Evolutionary conservation across 176 grass and related monocot genomes (phyloP), one percentile per base, ranked within the genome.

Genomic region (Musa troglodytarum): DNA sequence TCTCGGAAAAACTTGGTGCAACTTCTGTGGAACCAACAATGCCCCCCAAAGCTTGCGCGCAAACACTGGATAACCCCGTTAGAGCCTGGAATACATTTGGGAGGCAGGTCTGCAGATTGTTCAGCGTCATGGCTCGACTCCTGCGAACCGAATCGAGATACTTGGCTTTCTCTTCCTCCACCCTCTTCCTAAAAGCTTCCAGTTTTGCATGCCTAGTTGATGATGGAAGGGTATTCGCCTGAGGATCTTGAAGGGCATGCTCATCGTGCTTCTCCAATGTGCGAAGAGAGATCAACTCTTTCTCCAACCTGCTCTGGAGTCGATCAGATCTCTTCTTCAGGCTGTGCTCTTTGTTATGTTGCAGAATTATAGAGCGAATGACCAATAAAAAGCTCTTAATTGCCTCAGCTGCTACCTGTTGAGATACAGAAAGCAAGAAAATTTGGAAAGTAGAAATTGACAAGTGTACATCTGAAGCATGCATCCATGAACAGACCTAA

Each of bases 61-160:
- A 99, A 5, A 83, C 71, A 66, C 79, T 74, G 11, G 90, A 83
- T 74, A 99, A 99, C 54, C 86, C 81, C 67, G 80, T 92, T 77
- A 99, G 84, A 78, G 86, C 81, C 75, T 99, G 88, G 77, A 99
- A 99, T 75, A 99, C 81, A 50, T 99, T 99, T 0, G 91, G 96
- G 21, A 99, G 92, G 83, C 96, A 84, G 3, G 71, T 95, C 64
- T 88, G 86, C 68, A 99, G 87, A 83, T 89, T 86, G 76, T 89
- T 95, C 78, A 92, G 73, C 1, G 88, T 92, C 86, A 92, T 92
- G 51, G 85, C 83, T 84, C 96, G 88, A 63, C 91, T 99, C 74
- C 64, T 85, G 57, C 71, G 82, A 51, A 95, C 68, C 1, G 91
- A 95, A 79, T 75, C 84, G 61, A 95, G 76, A 83, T 99, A 99